Evolutionary conservation across 495 filamentous ascomycete species (phyloP).

Genomic region (Echria macrotheca): DNA sequence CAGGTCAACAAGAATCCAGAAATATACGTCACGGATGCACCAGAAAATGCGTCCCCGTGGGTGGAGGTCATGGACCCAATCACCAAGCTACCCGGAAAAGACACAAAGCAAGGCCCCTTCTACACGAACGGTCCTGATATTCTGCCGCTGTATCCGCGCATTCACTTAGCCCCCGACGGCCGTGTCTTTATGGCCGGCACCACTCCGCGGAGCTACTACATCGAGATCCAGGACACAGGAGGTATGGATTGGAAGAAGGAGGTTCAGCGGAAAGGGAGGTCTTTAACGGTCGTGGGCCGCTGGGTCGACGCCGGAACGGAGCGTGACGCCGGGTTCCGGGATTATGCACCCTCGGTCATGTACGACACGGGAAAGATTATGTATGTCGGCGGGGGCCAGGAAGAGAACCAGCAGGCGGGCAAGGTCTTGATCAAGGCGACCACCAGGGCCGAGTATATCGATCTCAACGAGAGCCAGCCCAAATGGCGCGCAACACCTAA

Average conservation of each 20-base stretch:
- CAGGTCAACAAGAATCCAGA: slow-evolving; percentile 6
- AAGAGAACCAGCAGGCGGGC: neutral
- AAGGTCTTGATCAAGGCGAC: too few relatives aligned
- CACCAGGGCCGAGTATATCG: slow-evolving; percentile 7
- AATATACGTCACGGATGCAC: slow-evolving; percentile 2
- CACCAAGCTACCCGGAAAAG: too few relatives aligned
- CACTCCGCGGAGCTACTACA: neutral
- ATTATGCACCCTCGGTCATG: slow-evolving; percentile 11
- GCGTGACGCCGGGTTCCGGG: slow-evolving; percentile 7
- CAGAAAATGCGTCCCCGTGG: neutral
- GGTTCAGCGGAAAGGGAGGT: neutral
- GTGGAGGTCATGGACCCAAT: slow-evolving; percentile 3
- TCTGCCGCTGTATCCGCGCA: slow-evolving; percentile 3
- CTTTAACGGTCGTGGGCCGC: neutral
- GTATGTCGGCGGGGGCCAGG: slow-evolving; percentile 8
- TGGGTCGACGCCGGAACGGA: neutral
- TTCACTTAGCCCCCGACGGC: slow-evolving; percentile 1
- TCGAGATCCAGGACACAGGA: slow-evolving; percentile 2
- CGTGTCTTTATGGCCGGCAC: slow-evolving; percentile 4
- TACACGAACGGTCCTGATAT: neutral
- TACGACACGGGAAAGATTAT: slow-evolving; percentile 12
- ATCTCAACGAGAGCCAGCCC: neutral
- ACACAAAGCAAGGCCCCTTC: too few relatives aligned
- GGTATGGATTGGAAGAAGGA: neutral
- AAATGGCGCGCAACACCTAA: too few relatives aligned